Evolutionary conservation across 495 filamentous ascomycete genomes (phyloP), one percentile per base, ranked within the genome.

Genomic region (Patellaria atrata): DNA sequence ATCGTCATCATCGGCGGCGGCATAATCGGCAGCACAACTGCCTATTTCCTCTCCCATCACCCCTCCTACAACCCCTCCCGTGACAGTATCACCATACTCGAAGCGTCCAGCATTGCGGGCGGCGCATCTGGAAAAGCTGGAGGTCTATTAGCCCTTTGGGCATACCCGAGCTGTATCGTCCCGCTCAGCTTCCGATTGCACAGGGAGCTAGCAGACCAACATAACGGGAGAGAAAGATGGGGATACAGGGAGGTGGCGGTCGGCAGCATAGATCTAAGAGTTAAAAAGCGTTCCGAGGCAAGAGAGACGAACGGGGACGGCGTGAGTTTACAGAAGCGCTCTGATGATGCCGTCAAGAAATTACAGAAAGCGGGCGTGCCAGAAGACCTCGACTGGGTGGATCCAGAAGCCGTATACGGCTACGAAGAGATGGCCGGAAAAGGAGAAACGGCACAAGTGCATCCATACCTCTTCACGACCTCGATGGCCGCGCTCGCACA

Each of bases 41-140:
- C 89, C 33, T 97, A 97, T 57, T 96, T 79, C 52, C 64, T 97
- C 10, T 87, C 84, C 1, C 77, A 83, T 41, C 89, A 97, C 57
- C 79, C 82, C 8, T 72, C 71, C 15, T 97, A 78, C 58, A 67
- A 89, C 53, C 71, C 81, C 15, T 52, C 65, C 4, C 66, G 71
- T 22, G 79, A 94, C 52, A 76, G 62, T 33, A 73, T 97, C 43
- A 93, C 79, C 9, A 72, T 97, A 21, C 64, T 97, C 41, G 89
- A 97, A 65, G 85, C 89, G 1, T 74, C 75, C 10, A 68, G 78
- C 25, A 82, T 96, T 42, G 89, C 89, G 11, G 78, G 85, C 8
- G 87, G 80, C 16, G 89, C 89, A 25, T 93, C 84, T 16, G 89
- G 89, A 5, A 97, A 97, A 62, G 89, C 89, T 1, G 89, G 89